A percentile compares a stretch with the other conserved stretches of the same genome.
These are phyloP conservation scores for Chlorella sp. DNA, from an alignment of 139 green algal genomes.

Conservation along the genomic window DNA sequence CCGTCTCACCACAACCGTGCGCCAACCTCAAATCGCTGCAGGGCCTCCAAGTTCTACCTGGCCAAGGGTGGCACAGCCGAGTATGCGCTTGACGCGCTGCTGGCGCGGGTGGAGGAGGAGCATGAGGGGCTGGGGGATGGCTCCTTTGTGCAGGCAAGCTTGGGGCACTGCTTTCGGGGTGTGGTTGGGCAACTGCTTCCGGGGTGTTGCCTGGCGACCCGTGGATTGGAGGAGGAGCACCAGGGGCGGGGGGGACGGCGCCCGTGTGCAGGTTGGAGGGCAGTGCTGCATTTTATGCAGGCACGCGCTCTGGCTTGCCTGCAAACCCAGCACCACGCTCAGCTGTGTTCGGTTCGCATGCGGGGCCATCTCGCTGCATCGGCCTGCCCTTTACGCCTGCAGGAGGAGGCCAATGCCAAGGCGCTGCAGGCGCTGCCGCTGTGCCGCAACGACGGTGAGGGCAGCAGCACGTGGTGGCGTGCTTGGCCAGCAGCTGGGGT, in stretches of 20 bases:
- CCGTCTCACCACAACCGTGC: neutral
- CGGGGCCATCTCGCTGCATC: neutral
- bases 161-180: neutral
- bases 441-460: slow-evolving; percentile 29
- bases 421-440: slow-evolving; percentile 21
- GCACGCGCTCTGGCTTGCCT: neutral
- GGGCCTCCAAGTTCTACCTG: slow-evolving; percentile 19
- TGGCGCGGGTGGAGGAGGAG: slow-evolving; percentile 25
- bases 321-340: too few species aligned
- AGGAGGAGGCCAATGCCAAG: slow-evolving; percentile 6
- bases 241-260: neutral
- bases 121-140: slow-evolving; percentile 15
- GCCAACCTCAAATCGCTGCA: neutral
- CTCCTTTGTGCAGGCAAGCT: slow-evolving; percentile 13
- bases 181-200: neutral
- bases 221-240: neutral
- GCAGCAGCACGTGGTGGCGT: too few species aligned
- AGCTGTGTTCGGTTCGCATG: too few species aligned
- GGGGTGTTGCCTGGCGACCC: neutral
- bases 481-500: too few species aligned
- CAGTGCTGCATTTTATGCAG: neutral
- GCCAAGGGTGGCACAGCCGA: slow-evolving; percentile 4
- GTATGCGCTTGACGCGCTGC: slow-evolving; percentile 38
- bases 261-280: neutral
- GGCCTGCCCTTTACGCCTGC: neutral